Evolutionary conservation across 2,329 filamentous ascomycete species (phyloP).

Genomic region (Penicillium sp.): DNA sequence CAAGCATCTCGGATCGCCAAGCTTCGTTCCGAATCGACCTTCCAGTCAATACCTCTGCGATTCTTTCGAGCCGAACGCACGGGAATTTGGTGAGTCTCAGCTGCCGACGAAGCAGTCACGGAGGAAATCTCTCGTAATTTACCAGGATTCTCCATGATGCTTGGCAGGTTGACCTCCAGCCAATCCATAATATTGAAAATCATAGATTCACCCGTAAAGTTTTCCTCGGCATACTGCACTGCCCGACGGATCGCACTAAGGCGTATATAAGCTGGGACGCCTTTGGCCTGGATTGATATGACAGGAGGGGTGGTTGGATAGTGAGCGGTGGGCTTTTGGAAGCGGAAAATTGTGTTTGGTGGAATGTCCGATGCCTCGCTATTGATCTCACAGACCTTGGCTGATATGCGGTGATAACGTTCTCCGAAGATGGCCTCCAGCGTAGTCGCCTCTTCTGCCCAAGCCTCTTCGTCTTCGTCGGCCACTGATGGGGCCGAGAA

Average conservation of each 20-base stretch:
- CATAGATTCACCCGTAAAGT: conserved; percentile 81
- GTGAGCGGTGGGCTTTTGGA: conserved; percentile 64
- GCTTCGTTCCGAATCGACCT: conserved; percentile 57
- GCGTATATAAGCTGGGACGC: conserved; percentile 87
- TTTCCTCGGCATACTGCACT: conserved; percentile 67
- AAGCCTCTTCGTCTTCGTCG: conserved; percentile 55
- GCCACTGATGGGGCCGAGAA: conserved; percentile 15
- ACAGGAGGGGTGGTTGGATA: conserved; percentile 72
- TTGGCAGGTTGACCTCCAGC: conserved; percentile 79
- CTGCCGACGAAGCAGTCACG: conserved; percentile 58
- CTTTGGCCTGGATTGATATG: conserved; percentile 65
- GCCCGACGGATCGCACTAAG: conserved; percentile 81
- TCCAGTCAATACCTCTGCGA: conserved; percentile 65
- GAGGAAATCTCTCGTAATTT: conserved; percentile 80
- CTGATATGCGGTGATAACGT: conserved; percentile 61
- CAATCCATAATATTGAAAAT: conserved; percentile 88
- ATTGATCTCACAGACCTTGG: conserved; percentile 68
- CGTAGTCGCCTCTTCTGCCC: conserved; percentile 82
- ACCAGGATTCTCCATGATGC: conserved; percentile 82
- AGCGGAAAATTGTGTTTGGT: conserved; percentile 57
- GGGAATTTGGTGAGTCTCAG: conserved; percentile 24
- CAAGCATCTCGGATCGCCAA: conserved; percentile 63
- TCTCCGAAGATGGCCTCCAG: conserved; percentile 85
- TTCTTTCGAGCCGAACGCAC: conserved; percentile 39
- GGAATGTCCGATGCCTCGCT: conserved; percentile 54